These are phyloP conservation scores for Rubus idaeus DNA, from an alignment of 306 rosid genomes.

Conservation along the genomic window DNA sequence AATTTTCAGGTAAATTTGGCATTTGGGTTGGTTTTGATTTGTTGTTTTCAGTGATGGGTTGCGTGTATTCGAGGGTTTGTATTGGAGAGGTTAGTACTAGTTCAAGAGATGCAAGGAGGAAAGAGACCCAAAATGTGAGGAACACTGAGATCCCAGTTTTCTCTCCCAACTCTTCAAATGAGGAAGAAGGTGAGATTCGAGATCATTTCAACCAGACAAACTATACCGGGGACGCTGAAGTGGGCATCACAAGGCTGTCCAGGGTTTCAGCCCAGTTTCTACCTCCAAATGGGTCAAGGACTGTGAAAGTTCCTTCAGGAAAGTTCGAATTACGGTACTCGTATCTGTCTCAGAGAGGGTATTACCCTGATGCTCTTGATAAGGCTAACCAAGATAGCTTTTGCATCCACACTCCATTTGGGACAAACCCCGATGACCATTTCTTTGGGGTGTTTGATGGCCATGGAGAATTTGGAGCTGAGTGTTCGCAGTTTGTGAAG, in stretches of 20 bases:
- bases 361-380: slow-evolving; percentile 95
- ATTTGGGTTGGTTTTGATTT: slow-evolving; percentile 30
- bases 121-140: slow-evolving; percentile 41
- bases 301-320: slow-evolving; percentile 54
- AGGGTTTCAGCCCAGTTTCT: slow-evolving; percentile 95
- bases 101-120: slow-evolving; percentile 43
- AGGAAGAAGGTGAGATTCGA: slow-evolving; percentile 42
- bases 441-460: slow-evolving; percentile 97
- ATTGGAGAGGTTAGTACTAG: slow-evolving; percentile 59
- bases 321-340: slow-evolving; percentile 71
- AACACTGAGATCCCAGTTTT: slow-evolving; percentile 30
- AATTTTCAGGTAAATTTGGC: slow-evolving; percentile 33
- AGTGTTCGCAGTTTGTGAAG: slow-evolving; percentile 88
- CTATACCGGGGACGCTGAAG: slow-evolving; percentile 63
- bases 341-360: slow-evolving; percentile 84
- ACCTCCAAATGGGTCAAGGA: slow-evolving; percentile 83
- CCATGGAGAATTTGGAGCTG: slow-evolving; percentile 88
- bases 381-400: slow-evolving; percentile 97
- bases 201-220: slow-evolving; percentile 52
- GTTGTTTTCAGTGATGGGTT: slow-evolving; percentile 59
- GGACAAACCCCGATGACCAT: slow-evolving; percentile 67
- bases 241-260: slow-evolving; percentile 71
- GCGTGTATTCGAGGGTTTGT: slow-evolving; percentile 84
- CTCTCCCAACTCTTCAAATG: slow-evolving; percentile 48
- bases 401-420: slow-evolving; percentile 90